A percentile compares a stretch with the other conserved stretches of the same genome.
Evolutionary conservation across 2,329 filamentous ascomycete species (phyloP).

Genomic region (Biscogniauxia marginata): DNA sequence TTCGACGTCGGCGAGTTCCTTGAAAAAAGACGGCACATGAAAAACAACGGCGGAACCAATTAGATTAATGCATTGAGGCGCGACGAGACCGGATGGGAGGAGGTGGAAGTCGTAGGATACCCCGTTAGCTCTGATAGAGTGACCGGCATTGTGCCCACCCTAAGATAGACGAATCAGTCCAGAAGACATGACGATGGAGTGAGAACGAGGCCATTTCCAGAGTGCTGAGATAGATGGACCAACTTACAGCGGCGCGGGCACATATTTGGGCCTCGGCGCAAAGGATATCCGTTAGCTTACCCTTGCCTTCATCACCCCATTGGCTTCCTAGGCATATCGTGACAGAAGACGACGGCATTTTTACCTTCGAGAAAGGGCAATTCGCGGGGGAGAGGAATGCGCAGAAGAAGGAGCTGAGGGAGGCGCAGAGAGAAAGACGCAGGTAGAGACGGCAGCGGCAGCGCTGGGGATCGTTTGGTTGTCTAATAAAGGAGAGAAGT

Average conservation of each 20-base stretch:
- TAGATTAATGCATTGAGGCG: constrained; percentile 68
- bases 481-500: too few relatives aligned
- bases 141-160: constrained; percentile 17
- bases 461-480: too few relatives aligned
- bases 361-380: too few relatives aligned
- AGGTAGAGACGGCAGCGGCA: too few relatives aligned
- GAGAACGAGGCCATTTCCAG: not conserved
- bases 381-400: too few relatives aligned
- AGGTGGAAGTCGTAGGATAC: constrained; percentile 43
- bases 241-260: not conserved
- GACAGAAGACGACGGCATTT: not conserved
- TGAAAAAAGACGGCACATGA: constrained; percentile 59
- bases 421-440: too few relatives aligned
- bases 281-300: not conserved
- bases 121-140: constrained; percentile 14
- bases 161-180: not conserved
- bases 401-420: too few relatives aligned
- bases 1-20: constrained; percentile 60
- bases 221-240: not conserved
- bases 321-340: not conserved
- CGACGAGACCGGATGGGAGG: constrained; percentile 69
- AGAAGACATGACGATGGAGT: not conserved
- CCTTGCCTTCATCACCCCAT: not conserved
- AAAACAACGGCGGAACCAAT: constrained; percentile 64
- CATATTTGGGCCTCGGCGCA: not conserved